These are phyloP conservation scores for Pythium utonaiense DNA, from an alignment of 352 stramenopile genomes.

Conservation along the genomic window DNA sequence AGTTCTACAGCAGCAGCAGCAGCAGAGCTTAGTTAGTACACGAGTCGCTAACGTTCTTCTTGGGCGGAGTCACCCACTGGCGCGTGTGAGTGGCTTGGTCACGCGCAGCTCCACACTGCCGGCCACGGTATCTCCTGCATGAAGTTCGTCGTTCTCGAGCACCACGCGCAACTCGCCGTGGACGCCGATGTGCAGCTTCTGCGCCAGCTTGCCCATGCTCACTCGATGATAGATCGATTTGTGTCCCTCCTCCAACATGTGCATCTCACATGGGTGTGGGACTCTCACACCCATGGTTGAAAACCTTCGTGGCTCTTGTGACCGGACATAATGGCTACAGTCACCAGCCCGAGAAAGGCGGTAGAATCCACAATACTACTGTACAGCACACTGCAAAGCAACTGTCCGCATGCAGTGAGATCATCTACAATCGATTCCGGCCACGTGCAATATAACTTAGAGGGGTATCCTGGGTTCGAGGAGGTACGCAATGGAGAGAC, in stretches of 20 bases:
- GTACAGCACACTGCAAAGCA: too few relatives aligned
- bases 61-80: background rate
- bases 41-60: too few relatives aligned
- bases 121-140: background rate
- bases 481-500: background rate
- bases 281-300: too few relatives aligned
- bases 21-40: too few relatives aligned
- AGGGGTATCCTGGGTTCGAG: background rate
- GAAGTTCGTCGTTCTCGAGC: background rate
- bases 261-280: too few relatives aligned
- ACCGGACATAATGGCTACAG: background rate
- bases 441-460: background rate
- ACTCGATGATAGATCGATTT: background rate
- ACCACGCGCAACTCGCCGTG: background rate
- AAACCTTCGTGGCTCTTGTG: background rate
- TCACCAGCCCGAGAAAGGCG: background rate
- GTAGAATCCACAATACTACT: too few relatives aligned
- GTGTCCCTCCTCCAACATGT: too few relatives aligned
- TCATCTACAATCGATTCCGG: too few relatives aligned
- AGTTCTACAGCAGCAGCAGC: background rate
- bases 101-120: background rate
- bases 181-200: constrained; percentile 1
- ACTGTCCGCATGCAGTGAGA: too few relatives aligned
- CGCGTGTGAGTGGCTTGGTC: background rate
- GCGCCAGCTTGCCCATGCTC: background rate